Conservation (phyloP, 1,139 yeast genomes). For the Scheffersomyces lignicola region DNA sequence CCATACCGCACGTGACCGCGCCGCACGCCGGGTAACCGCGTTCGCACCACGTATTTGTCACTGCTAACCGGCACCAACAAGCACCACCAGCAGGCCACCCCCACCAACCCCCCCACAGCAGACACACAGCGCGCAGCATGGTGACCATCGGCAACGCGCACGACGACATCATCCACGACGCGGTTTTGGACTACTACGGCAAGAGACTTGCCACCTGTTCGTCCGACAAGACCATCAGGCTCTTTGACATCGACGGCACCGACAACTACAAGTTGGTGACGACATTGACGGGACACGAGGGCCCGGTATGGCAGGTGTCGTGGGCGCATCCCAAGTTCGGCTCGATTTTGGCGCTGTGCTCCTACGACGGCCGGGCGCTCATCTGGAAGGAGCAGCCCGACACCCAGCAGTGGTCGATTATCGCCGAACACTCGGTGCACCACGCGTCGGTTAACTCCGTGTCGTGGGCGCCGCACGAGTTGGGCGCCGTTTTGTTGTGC, state of each 20-base stretch:
- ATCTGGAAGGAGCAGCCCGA: slow-evolving; percentile 89
- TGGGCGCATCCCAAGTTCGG: slow-evolving; percentile 99
- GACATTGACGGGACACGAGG: slow-evolving; percentile 87
- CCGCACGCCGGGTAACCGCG: not conserved
- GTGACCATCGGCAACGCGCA: slow-evolving; percentile 81
- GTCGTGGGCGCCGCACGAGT: slow-evolving; percentile 97
- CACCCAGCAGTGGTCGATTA: slow-evolving; percentile 82
- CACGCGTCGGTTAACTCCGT: slow-evolving; percentile 94
- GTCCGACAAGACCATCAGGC: slow-evolving; percentile 89
- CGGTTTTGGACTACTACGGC: slow-evolving; percentile 94
- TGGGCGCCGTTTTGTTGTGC: slow-evolving; percentile 87
- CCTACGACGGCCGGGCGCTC: slow-evolving; percentile 91
- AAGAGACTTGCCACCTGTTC: slow-evolving; percentile 94
- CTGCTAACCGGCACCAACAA: too few relatives aligned
- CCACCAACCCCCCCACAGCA: too few relatives aligned
- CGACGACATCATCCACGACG: slow-evolving; percentile 93
- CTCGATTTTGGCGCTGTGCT: slow-evolving; percentile 87
- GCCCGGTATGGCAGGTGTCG: slow-evolving; percentile 98
- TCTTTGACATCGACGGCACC: slow-evolving; percentile 83
- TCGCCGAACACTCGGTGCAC: slow-evolving; percentile 86
- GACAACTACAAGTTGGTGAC: slow-evolving; percentile 77
- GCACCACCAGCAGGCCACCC: too few relatives aligned
- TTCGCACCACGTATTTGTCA: not conserved
- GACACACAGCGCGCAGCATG: too few relatives aligned
- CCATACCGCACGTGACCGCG: too few relatives aligned